Conservation (phyloP, 2,329 filamentous ascomycete species). For the Colletotrichum cuscutae region DNA sequence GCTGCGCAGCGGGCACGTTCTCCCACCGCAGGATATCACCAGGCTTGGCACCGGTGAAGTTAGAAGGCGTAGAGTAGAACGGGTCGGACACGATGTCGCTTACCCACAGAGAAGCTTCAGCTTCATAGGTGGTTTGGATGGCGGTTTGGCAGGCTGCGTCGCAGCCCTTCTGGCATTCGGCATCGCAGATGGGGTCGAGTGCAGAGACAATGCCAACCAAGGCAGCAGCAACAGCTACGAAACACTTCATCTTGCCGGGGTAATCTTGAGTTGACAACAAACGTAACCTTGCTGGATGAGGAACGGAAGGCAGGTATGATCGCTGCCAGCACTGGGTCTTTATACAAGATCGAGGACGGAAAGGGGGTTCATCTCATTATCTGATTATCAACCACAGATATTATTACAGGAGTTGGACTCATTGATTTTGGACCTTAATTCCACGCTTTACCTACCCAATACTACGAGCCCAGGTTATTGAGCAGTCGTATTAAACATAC, state of each 20-base stretch:
- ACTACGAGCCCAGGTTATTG: background rate
- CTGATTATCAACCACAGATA: background rate
- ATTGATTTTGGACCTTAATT: background rate
- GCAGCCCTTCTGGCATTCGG: slow-evolving; percentile 14
- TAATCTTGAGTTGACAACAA: background rate
- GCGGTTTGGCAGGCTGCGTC: slow-evolving; percentile 9
- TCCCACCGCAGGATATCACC: slow-evolving; percentile 28
- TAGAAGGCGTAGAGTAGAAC: slow-evolving; percentile 14
- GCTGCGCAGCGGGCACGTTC: slow-evolving; percentile 13
- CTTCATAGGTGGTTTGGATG: slow-evolving; percentile 18
- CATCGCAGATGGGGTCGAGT: slow-evolving; percentile 11
- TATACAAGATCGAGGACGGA: background rate
- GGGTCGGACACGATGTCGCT: slow-evolving; percentile 15
- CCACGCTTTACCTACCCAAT: background rate
- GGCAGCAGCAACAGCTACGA: background rate
- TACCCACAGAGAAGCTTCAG: slow-evolving; percentile 10
- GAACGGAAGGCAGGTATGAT: background rate
- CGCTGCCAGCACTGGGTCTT: background rate
- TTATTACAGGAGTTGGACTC: background rate
- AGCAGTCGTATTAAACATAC: background rate
- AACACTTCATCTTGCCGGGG: background rate
- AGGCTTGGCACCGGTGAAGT: slow-evolving; percentile 13
- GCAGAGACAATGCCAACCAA: background rate
- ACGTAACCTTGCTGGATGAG: background rate
- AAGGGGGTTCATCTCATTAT: background rate